Percentiles rank a stretch among this genome's conserved stretches.
These are phyloP conservation scores for Lagenidium giganteum DNA, from an alignment of 352 stramenopile genomes.

Conservation along the genomic window DNA sequence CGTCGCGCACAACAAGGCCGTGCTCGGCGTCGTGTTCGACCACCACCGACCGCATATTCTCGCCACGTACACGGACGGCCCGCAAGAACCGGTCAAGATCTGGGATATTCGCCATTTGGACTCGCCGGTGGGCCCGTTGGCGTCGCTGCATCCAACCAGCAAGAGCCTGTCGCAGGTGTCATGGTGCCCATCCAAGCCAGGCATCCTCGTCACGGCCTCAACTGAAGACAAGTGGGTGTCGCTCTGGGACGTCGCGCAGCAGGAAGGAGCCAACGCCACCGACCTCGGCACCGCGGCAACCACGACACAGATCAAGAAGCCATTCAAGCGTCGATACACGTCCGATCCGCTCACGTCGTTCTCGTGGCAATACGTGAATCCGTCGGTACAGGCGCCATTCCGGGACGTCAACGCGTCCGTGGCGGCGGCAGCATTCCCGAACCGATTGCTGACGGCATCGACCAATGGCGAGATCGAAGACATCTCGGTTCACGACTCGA, in stretches of 20 bases:
- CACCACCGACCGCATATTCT: conserved; percentile 71
- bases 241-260: conserved; percentile 63
- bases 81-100: conserved; percentile 65
- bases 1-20: conserved; percentile 65
- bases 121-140: conserved; percentile 35
- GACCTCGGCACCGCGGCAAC: too few species aligned
- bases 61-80: conserved; percentile 63
- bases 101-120: conserved; percentile 73
- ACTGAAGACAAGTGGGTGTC: conserved; percentile 72
- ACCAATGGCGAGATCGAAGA: conserved; percentile 64
- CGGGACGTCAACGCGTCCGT: conserved; percentile 12
- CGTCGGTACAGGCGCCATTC: conserved; percentile 7
- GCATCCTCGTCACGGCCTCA: conserved; percentile 60
- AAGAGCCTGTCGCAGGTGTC: conserved; percentile 59
- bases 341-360: conserved; percentile 59
- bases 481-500: conserved; percentile 74
- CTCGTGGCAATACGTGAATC: conserved; percentile 56
- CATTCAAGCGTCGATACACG: conserved; percentile 59
- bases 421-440: conserved; percentile 49
- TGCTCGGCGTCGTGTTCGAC: conserved; percentile 67
- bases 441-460: conserved; percentile 56
- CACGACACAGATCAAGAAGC: conserved; percentile 65
- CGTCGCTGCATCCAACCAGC: conserved; percentile 54
- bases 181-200: conserved; percentile 66
- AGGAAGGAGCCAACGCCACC: conserved; percentile 22